phyloP scores from a whole-genome alignment of 768 basidiomycete species.

The Leccinellum rugosiceps region DNA sequence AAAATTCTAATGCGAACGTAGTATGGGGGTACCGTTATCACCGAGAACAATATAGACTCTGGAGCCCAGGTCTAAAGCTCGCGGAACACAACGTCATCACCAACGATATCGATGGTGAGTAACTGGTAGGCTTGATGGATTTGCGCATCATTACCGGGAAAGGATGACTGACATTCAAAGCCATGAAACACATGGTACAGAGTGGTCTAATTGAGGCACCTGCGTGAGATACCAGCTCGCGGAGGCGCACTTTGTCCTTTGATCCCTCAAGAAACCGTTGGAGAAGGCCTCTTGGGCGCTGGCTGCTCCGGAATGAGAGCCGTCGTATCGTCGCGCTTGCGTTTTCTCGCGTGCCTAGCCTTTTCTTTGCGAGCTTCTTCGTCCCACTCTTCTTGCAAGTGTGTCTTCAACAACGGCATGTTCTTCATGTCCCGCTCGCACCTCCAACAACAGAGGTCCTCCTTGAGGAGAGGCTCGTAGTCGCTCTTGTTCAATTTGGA shows the following conservation, averaged over 20 bases:
- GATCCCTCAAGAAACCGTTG: conserved; percentile 2
- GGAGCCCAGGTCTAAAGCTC: neutral
- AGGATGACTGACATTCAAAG: conserved; percentile 3
- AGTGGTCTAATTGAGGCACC: neutral
- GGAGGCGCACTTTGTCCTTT: neutral
- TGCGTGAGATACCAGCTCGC: neutral
- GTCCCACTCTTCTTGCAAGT: conserved; percentile 75
- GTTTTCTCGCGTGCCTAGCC: conserved; percentile 39
- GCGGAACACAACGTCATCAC: neutral
- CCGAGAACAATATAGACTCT: conserved; percentile 30
- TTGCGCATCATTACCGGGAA: neutral
- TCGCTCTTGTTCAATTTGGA: conserved; percentile 44
- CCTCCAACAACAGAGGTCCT: conserved; percentile 63
- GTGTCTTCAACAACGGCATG: conserved; percentile 71
- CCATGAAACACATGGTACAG: neutral
- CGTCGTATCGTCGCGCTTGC: conserved; percentile 29
- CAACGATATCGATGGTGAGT: neutral
- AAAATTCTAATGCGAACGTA: neutral
- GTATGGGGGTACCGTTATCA: conserved; percentile 12
- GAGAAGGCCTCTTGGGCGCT: conserved; percentile 13
- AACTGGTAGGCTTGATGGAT: neutral
- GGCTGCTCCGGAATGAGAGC: conserved; percentile 3
- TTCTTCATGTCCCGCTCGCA: conserved; percentile 64
- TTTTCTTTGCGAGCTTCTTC: conserved; percentile 42
- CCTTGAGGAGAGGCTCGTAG: conserved; percentile 69